phyloP scores from a whole-genome alignment of 202 grass and related monocot species.

The Bolboschoenoplectus hybrid region DNA sequence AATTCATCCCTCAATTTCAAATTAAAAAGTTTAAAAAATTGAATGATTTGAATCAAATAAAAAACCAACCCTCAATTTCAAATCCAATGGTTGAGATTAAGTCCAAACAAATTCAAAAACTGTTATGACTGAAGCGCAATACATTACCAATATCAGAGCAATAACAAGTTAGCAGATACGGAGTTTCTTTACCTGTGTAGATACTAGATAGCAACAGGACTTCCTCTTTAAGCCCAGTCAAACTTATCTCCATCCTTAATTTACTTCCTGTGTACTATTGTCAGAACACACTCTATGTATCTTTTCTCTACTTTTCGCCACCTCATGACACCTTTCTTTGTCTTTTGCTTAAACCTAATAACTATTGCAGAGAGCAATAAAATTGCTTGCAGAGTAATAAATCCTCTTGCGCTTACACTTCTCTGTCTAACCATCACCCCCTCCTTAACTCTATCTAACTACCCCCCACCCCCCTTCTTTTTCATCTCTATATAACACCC shows the following conservation, averaged over 20 bases:
- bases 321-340: not conserved
- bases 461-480: not conserved
- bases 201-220: not conserved
- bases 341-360: not conserved
- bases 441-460: conserved; percentile 25
- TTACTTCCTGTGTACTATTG: conserved; percentile 5
- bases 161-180: not conserved
- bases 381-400: conserved; percentile 10
- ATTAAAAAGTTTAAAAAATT: not conserved
- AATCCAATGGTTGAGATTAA: not conserved
- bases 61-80: not conserved
- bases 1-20: not conserved
- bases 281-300: not conserved
- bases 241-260: conserved; percentile 8
- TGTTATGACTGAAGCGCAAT: not conserved
- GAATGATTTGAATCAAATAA: not conserved
- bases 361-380: conserved; percentile 4
- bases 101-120: not conserved
- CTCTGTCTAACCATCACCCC: not conserved
- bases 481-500: conserved; percentile 28
- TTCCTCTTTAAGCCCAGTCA: not conserved
- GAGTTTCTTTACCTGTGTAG: not conserved
- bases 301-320: not conserved
- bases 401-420: conserved; percentile 14
- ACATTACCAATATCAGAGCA: not conserved